Conservation (phyloP, 208 protist species). For the Crithidia thermophila region DNA sequence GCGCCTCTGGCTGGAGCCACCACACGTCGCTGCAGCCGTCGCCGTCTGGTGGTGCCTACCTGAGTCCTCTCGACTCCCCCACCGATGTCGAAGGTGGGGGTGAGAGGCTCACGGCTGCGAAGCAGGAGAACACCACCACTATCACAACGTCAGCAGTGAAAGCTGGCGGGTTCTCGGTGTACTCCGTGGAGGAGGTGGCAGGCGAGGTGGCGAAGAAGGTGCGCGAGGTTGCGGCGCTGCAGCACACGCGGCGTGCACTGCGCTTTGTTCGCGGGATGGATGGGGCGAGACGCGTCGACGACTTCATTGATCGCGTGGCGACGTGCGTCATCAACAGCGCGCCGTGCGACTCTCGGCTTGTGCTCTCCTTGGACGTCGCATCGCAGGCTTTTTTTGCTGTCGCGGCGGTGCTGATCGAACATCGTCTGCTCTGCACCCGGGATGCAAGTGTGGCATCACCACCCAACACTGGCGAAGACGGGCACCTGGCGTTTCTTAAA, state of each 20-base stretch:
- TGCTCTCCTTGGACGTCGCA: conserved; percentile 18
- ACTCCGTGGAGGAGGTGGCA: conserved; percentile 17
- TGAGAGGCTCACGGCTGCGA: too few relatives aligned
- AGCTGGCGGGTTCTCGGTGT: too few relatives aligned
- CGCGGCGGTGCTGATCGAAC: conserved; percentile 20
- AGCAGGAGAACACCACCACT: not conserved
- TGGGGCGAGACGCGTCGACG: conserved; percentile 6
- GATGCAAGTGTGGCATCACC: not conserved
- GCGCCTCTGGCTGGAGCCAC: not conserved
- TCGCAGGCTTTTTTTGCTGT: conserved; percentile 27
- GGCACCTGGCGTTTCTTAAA: conserved; percentile 13
- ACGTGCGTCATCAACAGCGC: not conserved
- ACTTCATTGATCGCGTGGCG: conserved; percentile 14
- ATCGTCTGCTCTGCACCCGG: conserved; percentile 17
- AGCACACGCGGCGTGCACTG: conserved; percentile 12
- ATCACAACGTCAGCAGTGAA: too few relatives aligned
- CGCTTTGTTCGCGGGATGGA: conserved; percentile 8
- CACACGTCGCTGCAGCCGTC: not conserved
- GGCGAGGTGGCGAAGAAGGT: conserved; percentile 17
- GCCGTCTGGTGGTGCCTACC: not conserved
- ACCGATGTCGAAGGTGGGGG: too few relatives aligned
- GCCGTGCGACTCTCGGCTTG: not conserved
- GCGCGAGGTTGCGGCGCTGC: not conserved
- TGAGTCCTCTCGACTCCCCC: not conserved
- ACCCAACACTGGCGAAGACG: too few relatives aligned